A percentile compares a stretch with the other conserved stretches of the same genome.
Evolutionary conservation across 2,329 filamentous ascomycete species (phyloP).

Genomic region (Neopestalotiopsis sp.): DNA sequence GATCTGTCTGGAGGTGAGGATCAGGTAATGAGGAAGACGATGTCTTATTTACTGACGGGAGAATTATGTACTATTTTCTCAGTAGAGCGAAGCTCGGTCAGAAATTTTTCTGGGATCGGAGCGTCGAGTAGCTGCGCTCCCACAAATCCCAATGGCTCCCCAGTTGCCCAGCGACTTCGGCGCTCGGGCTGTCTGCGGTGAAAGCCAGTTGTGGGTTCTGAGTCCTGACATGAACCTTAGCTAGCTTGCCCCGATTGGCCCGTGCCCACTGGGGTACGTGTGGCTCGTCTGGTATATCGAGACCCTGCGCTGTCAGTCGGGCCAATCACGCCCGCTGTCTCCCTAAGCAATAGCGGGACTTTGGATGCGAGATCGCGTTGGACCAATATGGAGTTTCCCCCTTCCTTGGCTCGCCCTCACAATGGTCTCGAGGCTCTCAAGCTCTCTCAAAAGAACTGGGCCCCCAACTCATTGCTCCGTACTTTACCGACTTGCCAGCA

Average conservation of each 20-base stretch:
- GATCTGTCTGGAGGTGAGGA: slow-evolving; percentile 29
- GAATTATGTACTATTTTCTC: slow-evolving; percentile 16
- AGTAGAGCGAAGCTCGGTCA: slow-evolving; percentile 9
- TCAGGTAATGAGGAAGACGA: slow-evolving; percentile 23
- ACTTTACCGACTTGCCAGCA: not conserved
- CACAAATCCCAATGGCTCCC: not conserved
- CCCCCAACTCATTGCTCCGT: not conserved
- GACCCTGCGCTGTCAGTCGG: not conserved
- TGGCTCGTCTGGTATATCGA: not conserved
- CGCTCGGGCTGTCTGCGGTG: slow-evolving; percentile 6
- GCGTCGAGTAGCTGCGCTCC: slow-evolving; percentile 17
- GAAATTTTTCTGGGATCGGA: slow-evolving; percentile 17
- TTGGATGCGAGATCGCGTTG: slow-evolving; percentile 1
- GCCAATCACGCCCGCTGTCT: not conserved
- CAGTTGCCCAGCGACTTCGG: slow-evolving; percentile 16
- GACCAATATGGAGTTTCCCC: not conserved
- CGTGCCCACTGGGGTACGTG: not conserved
- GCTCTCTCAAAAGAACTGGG: too few relatives aligned
- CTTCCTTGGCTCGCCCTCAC: not conserved
- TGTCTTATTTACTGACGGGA: slow-evolving; percentile 5
- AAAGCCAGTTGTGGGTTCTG: not conserved
- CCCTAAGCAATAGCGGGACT: not conserved
- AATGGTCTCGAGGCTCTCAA: too few relatives aligned
- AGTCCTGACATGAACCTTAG: not conserved
- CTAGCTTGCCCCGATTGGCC: not conserved